These are phyloP conservation scores for Trichoderma asperelloides DNA, from an alignment of 495 filamentous ascomycete genomes.

Conservation along the genomic window DNA sequence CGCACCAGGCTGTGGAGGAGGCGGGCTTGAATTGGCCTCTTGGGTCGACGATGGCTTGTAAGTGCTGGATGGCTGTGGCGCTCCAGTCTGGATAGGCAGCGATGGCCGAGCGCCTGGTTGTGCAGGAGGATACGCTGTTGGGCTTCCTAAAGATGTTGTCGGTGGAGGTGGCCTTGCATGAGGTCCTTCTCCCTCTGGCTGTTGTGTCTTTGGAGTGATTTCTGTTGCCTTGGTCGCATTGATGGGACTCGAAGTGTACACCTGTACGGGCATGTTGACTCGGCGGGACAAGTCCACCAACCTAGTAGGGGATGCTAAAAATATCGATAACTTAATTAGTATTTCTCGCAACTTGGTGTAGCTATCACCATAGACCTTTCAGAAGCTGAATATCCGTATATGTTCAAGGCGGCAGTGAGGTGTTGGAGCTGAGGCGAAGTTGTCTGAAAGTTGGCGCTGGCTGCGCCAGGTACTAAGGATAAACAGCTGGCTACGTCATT, in stretches of 20 bases:
- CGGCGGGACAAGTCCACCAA: background rate
- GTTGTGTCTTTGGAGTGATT: slow-evolving; percentile 41
- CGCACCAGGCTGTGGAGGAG: slow-evolving; percentile 55
- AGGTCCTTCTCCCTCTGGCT: slow-evolving; percentile 16
- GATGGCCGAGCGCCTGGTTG: slow-evolving; percentile 33
- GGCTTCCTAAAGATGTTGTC: slow-evolving; percentile 24
- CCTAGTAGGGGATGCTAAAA: background rate
- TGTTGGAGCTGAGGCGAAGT: background rate
- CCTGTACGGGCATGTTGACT: slow-evolving; percentile 45
- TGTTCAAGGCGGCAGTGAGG: background rate
- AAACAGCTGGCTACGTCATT: background rate
- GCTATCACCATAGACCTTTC: background rate
- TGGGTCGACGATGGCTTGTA: slow-evolving; percentile 22
- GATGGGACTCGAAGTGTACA: slow-evolving; percentile 53
- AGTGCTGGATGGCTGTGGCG: slow-evolving; percentile 18
- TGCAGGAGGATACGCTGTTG: slow-evolving; percentile 33
- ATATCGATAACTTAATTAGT: background rate
- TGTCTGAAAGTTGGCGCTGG: background rate
- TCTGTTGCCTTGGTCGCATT: slow-evolving; percentile 41
- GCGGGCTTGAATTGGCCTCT: slow-evolving; percentile 28
- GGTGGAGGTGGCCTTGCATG: slow-evolving; percentile 23
- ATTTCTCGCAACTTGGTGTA: background rate
- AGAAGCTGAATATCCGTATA: background rate
- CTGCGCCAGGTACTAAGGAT: background rate
- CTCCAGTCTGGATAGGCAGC: slow-evolving; percentile 26